Conservation (phyloP, 441 rosid genomes). For the Pelargonium myrrhifolium region DNA sequence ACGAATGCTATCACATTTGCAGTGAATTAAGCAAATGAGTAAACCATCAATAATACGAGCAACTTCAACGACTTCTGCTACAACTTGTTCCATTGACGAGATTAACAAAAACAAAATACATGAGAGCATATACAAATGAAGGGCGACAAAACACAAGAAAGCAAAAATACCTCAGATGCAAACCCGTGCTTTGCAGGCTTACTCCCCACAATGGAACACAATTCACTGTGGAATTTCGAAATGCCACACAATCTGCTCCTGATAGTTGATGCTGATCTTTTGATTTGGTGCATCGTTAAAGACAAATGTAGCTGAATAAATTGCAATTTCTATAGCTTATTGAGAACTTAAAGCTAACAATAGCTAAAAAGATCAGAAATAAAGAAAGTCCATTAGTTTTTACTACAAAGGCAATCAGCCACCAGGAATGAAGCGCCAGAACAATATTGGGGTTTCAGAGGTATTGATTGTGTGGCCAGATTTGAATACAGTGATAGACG, state of each 20-base stretch:
- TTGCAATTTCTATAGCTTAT: background rate
- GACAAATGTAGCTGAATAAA: background rate
- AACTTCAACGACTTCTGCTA: background rate
- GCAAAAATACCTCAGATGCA: background rate
- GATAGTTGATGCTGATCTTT: constrained; percentile 22
- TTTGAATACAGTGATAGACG: too few relatives aligned
- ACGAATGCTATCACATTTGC: background rate
- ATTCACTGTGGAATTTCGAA: constrained; percentile 16
- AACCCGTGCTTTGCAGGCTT: background rate
- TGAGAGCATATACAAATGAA: constrained; percentile 14
- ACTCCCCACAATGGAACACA: constrained; percentile 12
- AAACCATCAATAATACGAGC: background rate
- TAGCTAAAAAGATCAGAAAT: too few relatives aligned
- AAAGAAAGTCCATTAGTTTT: too few relatives aligned
- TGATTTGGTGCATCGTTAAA: constrained; percentile 23
- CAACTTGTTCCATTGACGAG: background rate
- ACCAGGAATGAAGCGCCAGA: too few relatives aligned
- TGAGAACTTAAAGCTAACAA: background rate
- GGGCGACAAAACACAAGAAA: background rate
- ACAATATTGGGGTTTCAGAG: too few relatives aligned
- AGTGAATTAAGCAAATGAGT: background rate
- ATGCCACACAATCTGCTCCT: background rate
- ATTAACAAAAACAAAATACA: too few relatives aligned
- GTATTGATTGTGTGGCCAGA: too few relatives aligned
- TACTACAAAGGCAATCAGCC: too few relatives aligned